Percentiles rank a stretch among this genome's conserved stretches.
Conservation (phyloP, 2,329 filamentous ascomycete genomes). For the Penicillium capsulatum region DNA sequence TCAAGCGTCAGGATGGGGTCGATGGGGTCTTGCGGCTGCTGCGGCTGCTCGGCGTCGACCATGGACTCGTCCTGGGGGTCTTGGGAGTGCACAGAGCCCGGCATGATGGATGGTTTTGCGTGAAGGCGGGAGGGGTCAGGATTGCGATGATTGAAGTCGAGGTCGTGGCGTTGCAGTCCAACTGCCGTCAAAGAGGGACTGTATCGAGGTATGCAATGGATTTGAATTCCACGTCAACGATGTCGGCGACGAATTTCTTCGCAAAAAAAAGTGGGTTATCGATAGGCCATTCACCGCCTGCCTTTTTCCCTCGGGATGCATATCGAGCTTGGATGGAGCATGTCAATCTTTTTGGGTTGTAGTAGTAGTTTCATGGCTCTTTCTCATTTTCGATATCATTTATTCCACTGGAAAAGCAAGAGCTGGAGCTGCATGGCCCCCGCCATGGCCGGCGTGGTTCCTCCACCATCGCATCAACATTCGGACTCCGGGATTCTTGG, state of each 20-base stretch:
- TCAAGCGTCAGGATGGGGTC: slow-evolving; percentile 29
- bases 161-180: too few relatives aligned
- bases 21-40: not conserved
- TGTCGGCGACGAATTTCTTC: slow-evolving; percentile 2
- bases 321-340: not conserved
- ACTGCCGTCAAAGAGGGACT: too few relatives aligned
- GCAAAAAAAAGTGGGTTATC: slow-evolving; percentile 28
- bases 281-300: slow-evolving; percentile 22
- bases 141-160: not conserved
- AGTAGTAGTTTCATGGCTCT: too few relatives aligned
- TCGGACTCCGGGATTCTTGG: too few relatives aligned
- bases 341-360: too few relatives aligned
- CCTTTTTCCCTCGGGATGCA: slow-evolving; percentile 3
- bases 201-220: too few relatives aligned
- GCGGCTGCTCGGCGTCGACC: slow-evolving; percentile 31
- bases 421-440: too few relatives aligned
- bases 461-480: too few relatives aligned
- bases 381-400: too few relatives aligned
- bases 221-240: too few relatives aligned
- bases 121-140: not conserved
- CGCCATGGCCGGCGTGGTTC: too few relatives aligned
- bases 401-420: too few relatives aligned
- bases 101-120: slow-evolving; percentile 26
- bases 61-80: slow-evolving; percentile 39
- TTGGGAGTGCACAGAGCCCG: slow-evolving; percentile 37